Conservation (phyloP, 306 rosid species). For the Dicorynia guianensis region DNA sequence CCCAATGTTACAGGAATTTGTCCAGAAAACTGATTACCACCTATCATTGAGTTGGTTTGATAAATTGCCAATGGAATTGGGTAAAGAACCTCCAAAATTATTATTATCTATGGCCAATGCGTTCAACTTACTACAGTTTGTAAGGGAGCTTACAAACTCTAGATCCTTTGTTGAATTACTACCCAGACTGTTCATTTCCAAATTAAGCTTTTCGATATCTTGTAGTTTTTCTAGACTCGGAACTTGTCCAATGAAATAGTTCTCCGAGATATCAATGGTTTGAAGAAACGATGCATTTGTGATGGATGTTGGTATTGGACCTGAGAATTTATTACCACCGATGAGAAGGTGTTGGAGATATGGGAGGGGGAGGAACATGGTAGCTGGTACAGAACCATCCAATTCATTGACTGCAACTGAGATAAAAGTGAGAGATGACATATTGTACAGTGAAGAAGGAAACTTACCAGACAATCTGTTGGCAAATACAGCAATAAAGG, state of each 20-base stretch:
- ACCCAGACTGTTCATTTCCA: neutral
- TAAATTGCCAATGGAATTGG: neutral
- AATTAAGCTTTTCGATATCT: neutral
- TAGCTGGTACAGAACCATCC: slow-evolving; percentile 17
- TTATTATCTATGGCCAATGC: accelerated
- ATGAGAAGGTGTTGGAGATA: neutral
- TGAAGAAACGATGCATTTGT: neutral
- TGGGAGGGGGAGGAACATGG: neutral
- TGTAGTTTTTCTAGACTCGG: neutral
- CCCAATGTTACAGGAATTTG: neutral
- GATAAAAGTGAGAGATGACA: slow-evolving; percentile 4
- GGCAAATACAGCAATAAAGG: accelerated
- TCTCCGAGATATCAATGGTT: accelerated
- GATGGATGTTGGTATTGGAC: neutral
- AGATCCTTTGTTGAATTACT: neutral
- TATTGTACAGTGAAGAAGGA: slow-evolving; percentile 35
- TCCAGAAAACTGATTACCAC: neutral
- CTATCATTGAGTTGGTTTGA: neutral
- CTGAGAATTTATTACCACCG: neutral
- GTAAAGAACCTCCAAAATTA: neutral
- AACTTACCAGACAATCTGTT: slow-evolving; percentile 26
- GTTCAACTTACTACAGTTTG: neutral
- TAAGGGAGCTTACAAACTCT: neutral
- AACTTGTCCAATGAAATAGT: neutral
- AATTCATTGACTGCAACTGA: neutral